A percentile compares a stretch with the other conserved stretches of the same genome.
phyloP scores from a whole-genome alignment of 441 rosid species.

The Adansonia gregorii region DNA sequence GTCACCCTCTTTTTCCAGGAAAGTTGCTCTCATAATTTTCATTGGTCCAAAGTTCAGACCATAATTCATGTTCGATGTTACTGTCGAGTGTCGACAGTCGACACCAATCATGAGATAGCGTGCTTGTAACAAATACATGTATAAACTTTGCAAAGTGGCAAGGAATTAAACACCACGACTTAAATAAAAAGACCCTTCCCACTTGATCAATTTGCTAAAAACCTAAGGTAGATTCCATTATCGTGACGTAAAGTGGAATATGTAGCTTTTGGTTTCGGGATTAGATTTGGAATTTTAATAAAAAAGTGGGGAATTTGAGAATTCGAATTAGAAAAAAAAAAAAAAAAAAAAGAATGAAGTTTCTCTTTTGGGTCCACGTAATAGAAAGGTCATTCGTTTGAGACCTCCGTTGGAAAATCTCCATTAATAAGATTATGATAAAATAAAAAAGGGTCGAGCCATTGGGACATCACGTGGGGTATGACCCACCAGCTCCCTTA shows the following conservation, averaged over 20 bases:
- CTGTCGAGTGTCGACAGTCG: conserved; percentile 16
- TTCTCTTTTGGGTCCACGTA: conserved; percentile 5
- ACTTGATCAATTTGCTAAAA: background rate
- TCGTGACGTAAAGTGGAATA: conserved; percentile 33
- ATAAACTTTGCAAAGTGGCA: background rate
- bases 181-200: conserved; percentile 23
- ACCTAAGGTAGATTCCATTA: conserved; percentile 29
- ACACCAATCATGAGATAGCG: conserved; percentile 37
- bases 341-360: no score
- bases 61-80: conserved; percentile 47
- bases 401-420: conserved; percentile 31
- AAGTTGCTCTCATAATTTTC: conserved; percentile 53
- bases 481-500: conserved; percentile 62
- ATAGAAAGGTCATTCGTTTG: conserved; percentile 12
- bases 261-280: conserved; percentile 25
- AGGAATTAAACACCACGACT: background rate
- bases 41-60: conserved; percentile 52
- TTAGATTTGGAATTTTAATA: conserved; percentile 29
- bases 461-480: conserved; percentile 67
- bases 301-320: background rate
- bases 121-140: conserved; percentile 24
- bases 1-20: conserved; percentile 47
- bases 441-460: conserved; percentile 20
- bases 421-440: conserved; percentile 29
- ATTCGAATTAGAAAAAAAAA: background rate